Evolutionary conservation across 2,329 filamentous ascomycete species (phyloP).

Genomic region (Ilyonectria destructans): DNA sequence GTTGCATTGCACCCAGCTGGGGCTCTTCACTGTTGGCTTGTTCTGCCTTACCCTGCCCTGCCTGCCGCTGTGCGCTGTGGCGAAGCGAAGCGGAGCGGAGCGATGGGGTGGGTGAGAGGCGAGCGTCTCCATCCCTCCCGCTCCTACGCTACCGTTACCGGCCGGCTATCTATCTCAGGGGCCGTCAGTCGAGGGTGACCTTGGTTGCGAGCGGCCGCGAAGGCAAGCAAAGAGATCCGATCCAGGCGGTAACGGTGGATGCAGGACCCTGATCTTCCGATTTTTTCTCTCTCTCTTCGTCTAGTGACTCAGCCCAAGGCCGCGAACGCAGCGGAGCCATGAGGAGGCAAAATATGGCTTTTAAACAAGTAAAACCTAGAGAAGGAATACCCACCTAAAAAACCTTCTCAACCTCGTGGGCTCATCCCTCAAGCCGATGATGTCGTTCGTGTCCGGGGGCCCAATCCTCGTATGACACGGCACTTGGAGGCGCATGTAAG

Average conservation of each 20-base stretch:
- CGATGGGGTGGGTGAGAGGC: slow-evolving; percentile 26
- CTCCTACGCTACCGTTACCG: slow-evolving; percentile 39
- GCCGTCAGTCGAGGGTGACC: slow-evolving; percentile 24
- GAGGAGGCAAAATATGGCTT: slow-evolving; percentile 6
- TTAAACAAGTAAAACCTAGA: slow-evolving; percentile 14
- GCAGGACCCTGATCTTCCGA: slow-evolving; percentile 12
- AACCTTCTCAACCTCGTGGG: slow-evolving; percentile 36
- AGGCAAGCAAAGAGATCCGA: neutral
- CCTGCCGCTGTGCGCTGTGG: slow-evolving; percentile 37
- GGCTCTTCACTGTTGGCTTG: neutral
- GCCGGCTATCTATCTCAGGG: slow-evolving; percentile 40
- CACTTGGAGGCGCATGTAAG: slow-evolving; percentile 36
- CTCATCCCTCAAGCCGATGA: slow-evolving; percentile 26
- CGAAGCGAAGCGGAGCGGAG: slow-evolving; percentile 12
- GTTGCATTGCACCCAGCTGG: neutral
- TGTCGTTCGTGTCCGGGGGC: slow-evolving; percentile 32
- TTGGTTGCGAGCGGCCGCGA: slow-evolving; percentile 18
- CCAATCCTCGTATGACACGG: slow-evolving; percentile 47
- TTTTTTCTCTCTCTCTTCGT: neutral
- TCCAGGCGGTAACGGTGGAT: slow-evolving; percentile 14
- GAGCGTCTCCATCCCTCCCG: slow-evolving; percentile 26
- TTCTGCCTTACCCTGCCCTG: slow-evolving; percentile 13
- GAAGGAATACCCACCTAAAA: slow-evolving; percentile 23
- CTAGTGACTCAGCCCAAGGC: slow-evolving; percentile 16
- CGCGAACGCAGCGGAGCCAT: neutral